Percentiles rank a stretch among this genome's conserved stretches.
These are phyloP conservation scores for Begonia fuchsioides DNA, from an alignment of 306 rosid species.

Conservation along the genomic window DNA sequence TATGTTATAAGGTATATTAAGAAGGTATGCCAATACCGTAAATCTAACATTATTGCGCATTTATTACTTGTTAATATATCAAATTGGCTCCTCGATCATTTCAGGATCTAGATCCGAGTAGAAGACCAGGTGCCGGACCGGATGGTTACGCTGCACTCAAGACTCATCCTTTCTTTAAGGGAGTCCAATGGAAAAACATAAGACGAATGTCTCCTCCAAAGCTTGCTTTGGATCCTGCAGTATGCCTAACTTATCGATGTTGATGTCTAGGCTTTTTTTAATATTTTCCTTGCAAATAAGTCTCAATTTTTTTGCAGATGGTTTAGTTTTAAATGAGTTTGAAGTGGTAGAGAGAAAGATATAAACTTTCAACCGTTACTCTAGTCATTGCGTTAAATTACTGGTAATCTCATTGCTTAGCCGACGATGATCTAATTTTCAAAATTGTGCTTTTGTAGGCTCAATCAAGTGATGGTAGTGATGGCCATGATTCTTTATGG, in stretches of 20 bases:
- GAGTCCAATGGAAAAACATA: conserved; percentile 61
- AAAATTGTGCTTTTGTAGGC: conserved; percentile 16
- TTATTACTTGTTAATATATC: neutral
- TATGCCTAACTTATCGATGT: neutral
- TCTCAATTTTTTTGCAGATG: too few relatives aligned
- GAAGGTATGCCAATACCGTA: too few relatives aligned
- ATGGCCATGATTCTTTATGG: conserved; percentile 50
- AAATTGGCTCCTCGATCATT: conserved; percentile 5
- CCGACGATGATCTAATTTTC: neutral
- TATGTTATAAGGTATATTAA: neutral
- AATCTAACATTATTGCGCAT: too few relatives aligned
- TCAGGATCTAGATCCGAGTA: conserved; percentile 80
- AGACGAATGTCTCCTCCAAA: conserved; percentile 58
- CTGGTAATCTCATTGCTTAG: too few relatives aligned
- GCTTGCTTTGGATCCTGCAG: conserved; percentile 61
- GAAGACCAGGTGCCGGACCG: conserved; percentile 86
- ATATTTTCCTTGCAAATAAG: too few relatives aligned
- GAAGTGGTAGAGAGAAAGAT: too few relatives aligned
- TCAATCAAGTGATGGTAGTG: conserved; percentile 38
- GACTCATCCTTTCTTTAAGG: conserved; percentile 74
- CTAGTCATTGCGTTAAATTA: too few relatives aligned
- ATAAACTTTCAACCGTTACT: too few relatives aligned
- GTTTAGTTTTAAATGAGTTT: too few relatives aligned
- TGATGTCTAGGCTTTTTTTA: too few relatives aligned
- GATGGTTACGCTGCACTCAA: conserved; percentile 70